Evolutionary conservation across 768 basidiomycete species (phyloP).

Genomic region (Rhizopogon salebrosus): DNA sequence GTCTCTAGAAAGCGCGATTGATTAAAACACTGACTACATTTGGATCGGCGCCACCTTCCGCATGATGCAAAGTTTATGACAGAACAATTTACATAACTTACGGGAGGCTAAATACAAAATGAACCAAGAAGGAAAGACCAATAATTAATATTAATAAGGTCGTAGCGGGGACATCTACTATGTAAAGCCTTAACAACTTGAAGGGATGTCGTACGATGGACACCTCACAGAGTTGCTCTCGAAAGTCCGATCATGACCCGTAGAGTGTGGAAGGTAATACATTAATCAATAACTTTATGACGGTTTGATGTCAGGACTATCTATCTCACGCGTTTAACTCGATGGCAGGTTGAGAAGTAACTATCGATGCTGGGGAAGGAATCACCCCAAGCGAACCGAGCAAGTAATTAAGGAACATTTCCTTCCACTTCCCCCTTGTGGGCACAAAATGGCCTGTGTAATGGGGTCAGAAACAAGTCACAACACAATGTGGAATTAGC

Average conservation of each 20-base stretch:
- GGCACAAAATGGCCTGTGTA: conserved; percentile 77
- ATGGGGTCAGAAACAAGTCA: background rate
- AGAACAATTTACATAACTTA: too few species aligned
- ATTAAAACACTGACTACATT: too few species aligned
- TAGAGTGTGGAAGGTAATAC: too few species aligned
- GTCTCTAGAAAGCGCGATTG: too few species aligned
- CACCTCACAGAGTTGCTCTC: background rate
- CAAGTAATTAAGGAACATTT: conserved; percentile 68
- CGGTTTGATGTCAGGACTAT: background rate
- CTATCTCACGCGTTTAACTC: background rate
- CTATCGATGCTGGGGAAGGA: conserved; percentile 36
- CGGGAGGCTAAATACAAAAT: too few species aligned
- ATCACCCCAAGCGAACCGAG: conserved; percentile 42
- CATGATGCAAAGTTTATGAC: too few species aligned
- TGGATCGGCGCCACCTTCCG: background rate
- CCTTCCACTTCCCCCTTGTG: conserved; percentile 69
- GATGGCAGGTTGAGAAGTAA: conserved; percentile 24
- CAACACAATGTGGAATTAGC: conserved; percentile 16
- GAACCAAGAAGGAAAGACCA: too few species aligned
- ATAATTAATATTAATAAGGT: too few species aligned
- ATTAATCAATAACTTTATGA: background rate
- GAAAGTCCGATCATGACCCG: too few species aligned
- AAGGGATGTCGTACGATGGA: too few species aligned
- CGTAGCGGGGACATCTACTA: too few species aligned
- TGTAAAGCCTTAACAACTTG: too few species aligned